These are phyloP conservation scores for Trichoderma orchidacearum DNA, from an alignment of 495 filamentous ascomycete species.

Conservation along the genomic window DNA sequence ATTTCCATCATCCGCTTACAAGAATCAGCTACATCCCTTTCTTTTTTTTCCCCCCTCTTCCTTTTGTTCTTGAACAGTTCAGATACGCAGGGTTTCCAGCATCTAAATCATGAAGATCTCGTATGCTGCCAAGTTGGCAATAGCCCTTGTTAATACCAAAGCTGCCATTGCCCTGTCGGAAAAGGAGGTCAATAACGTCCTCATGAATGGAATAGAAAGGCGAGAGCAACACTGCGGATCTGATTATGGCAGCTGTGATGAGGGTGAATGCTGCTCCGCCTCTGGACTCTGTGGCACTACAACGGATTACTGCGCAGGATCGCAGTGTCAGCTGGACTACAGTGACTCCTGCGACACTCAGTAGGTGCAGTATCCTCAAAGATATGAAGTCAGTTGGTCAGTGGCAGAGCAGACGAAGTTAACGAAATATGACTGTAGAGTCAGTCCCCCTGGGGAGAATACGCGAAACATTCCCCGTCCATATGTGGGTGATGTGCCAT, in stretches of 20 bases:
- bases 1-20: too few species aligned
- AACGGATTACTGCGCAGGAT: not conserved
- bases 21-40: too few species aligned
- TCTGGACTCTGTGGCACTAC: conserved; percentile 2
- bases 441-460: not conserved
- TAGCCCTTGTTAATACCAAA: too few species aligned
- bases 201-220: not conserved
- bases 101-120: too few species aligned
- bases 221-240: not conserved
- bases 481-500: not conserved
- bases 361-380: not conserved
- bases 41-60: too few species aligned
- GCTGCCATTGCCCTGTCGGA: too few species aligned
- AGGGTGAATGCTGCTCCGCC: conserved; percentile 2
- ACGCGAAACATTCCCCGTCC: not conserved
- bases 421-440: not conserved
- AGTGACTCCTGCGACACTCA: conserved; percentile 3
- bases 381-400: not conserved
- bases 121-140: too few species aligned
- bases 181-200: not conserved
- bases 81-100: too few species aligned
- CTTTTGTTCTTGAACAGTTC: too few species aligned
- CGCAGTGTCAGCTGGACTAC: conserved; percentile 1
- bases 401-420: not conserved
- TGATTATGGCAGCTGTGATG: not conserved